Evolutionary conservation across 768 basidiomycete species (phyloP).

Genomic region (Kwoniella botswanensis): DNA sequence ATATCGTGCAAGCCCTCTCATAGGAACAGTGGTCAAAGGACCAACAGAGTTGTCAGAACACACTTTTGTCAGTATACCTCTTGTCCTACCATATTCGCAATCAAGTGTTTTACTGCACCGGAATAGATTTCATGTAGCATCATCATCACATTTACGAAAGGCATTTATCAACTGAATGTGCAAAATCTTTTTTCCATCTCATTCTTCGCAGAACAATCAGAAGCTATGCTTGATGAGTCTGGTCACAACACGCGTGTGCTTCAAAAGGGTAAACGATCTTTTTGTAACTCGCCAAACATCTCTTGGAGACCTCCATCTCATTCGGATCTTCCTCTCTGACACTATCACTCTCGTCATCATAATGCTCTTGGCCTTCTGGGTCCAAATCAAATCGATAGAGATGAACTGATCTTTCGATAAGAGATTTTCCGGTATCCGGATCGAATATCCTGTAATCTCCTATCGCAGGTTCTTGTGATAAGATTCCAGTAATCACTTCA

Average conservation of each 20-base stretch:
- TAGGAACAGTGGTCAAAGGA: too few relatives aligned
- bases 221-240: too few relatives aligned
- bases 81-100: too few relatives aligned
- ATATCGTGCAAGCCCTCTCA: too few relatives aligned
- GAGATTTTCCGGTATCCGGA: not conserved
- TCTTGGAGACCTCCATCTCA: not conserved
- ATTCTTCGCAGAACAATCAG: too few relatives aligned
- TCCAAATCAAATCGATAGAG: not conserved
- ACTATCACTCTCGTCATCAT: not conserved
- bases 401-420: not conserved
- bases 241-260: not conserved
- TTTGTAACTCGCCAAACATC: not conserved
- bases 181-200: too few relatives aligned
- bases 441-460: not conserved
- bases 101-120: too few relatives aligned
- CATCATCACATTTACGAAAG: too few relatives aligned
- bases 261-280: not conserved
- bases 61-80: too few relatives aligned
- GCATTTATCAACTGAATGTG: too few relatives aligned
- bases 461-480: not conserved
- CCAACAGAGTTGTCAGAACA: too few relatives aligned
- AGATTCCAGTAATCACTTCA: not conserved
- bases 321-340: not conserved
- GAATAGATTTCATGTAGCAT: too few relatives aligned
- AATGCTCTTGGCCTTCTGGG: not conserved